phyloP scores from a whole-genome alignment of 1,139 yeast species.

The Meyerozyma carpophila region DNA sequence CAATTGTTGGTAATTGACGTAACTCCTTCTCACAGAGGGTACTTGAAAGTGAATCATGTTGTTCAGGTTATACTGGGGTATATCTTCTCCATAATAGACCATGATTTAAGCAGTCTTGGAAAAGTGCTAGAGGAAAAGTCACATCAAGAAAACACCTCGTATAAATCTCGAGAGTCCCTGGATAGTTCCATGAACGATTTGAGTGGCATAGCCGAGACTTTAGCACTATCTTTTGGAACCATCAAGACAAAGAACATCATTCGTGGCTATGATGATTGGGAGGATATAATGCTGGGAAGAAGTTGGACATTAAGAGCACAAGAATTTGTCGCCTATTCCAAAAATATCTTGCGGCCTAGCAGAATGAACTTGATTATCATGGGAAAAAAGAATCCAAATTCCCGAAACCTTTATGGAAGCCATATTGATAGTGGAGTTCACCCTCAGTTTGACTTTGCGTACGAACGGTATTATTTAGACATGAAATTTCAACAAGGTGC shows the following conservation, averaged over 20 bases:
- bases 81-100: constrained; percentile 11
- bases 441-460: constrained; percentile 15
- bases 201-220: constrained; percentile 25
- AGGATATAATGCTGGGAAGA: constrained; percentile 13
- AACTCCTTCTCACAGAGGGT: constrained; percentile 36
- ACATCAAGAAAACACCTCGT: constrained; percentile 40
- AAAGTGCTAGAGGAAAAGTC: constrained; percentile 37
- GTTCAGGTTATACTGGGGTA: constrained; percentile 21
- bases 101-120: constrained; percentile 4
- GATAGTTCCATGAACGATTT: constrained; percentile 42
- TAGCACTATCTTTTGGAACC: constrained; percentile 27
- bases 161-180: constrained; percentile 28
- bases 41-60: constrained; percentile 21
- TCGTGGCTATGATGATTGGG: constrained; percentile 28
- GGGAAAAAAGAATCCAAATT: constrained; percentile 5
- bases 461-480: constrained; percentile 10
- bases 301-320: constrained; percentile 22
- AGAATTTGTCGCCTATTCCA: constrained; percentile 24
- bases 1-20: constrained; percentile 41
- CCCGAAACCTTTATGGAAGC: not conserved
- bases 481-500: constrained; percentile 1
- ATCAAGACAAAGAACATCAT: constrained; percentile 32
- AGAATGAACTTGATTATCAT: constrained; percentile 9
- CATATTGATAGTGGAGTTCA: constrained; percentile 2
- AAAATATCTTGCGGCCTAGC: constrained; percentile 6